phyloP scores from a whole-genome alignment of 2,329 filamentous ascomycete genomes.

The Calonectria pauciramosa region DNA sequence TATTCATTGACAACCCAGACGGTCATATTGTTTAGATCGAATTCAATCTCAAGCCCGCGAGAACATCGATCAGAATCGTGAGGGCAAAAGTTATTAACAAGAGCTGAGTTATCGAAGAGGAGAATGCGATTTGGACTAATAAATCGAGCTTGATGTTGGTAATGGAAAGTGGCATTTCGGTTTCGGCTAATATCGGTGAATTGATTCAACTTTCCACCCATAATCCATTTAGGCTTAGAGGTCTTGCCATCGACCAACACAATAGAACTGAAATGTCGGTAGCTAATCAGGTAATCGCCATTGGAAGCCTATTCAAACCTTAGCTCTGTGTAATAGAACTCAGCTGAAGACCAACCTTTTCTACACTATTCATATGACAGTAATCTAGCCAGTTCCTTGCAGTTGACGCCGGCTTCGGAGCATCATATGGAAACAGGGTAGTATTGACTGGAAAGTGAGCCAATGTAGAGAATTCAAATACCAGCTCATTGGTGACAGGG shows the following conservation, averaged over 20 bases:
- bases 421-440: not conserved
- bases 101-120: conserved; percentile 5
- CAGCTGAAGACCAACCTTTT: not conserved
- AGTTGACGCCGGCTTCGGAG: not conserved
- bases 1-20: conserved; percentile 5
- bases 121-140: not conserved
- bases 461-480: not conserved
- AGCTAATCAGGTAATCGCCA: not conserved
- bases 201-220: conserved; percentile 3
- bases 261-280: not conserved
- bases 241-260: not conserved
- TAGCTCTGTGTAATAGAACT: not conserved
- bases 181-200: not conserved
- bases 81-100: not conserved
- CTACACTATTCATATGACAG: not conserved
- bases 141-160: conserved; percentile 1
- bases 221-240: not conserved
- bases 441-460: not conserved
- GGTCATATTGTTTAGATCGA: not conserved
- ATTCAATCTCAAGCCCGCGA: conserved; percentile 1
- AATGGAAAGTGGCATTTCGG: not conserved
- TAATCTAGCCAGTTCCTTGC: not conserved
- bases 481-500: not conserved
- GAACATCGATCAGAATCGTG: not conserved
- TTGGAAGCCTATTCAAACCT: not conserved